These are phyloP conservation scores for Quillaja saponaria DNA, from an alignment of 306 rosid genomes.

Conservation along the genomic window DNA sequence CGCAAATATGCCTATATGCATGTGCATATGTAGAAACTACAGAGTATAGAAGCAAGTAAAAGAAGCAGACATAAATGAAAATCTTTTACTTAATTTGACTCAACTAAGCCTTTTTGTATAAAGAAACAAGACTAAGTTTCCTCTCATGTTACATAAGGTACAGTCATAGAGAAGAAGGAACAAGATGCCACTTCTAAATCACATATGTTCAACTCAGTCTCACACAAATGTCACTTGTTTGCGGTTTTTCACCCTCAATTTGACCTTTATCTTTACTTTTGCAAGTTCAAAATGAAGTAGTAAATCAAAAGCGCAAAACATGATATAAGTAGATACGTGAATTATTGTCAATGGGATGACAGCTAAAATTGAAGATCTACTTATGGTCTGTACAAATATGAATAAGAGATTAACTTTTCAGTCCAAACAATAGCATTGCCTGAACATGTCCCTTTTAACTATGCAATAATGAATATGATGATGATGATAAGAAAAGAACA, in stretches of 20 bases:
- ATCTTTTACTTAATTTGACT: too few species aligned
- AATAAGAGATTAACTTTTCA: slow-evolving; percentile 12
- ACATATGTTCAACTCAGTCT: not conserved
- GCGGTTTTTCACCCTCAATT: not conserved
- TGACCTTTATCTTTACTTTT: not conserved
- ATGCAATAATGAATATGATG: too few species aligned
- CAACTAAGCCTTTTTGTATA: too few species aligned
- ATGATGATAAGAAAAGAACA: not conserved
- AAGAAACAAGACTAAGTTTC: too few species aligned
- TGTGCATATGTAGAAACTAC: too few species aligned
- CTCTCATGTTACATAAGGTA: too few species aligned
- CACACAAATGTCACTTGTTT: not conserved
- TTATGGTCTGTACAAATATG: not conserved
- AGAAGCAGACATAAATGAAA: too few species aligned
- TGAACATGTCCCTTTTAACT: slow-evolving; percentile 8
- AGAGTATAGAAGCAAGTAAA: too few species aligned
- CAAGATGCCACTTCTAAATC: too few species aligned
- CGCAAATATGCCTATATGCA: too few species aligned
- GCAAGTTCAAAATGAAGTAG: slow-evolving; percentile 15
- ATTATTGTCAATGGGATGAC: slow-evolving; percentile 7
- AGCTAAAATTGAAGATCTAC: not conserved
- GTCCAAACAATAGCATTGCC: slow-evolving; percentile 14
- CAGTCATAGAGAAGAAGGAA: too few species aligned
- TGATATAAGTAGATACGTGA: not conserved
- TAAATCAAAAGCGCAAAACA: not conserved